Evolutionary conservation across 371 early-diverging fungal genomes (phyloP).

Genomic region (Mortierella polycephala): DNA sequence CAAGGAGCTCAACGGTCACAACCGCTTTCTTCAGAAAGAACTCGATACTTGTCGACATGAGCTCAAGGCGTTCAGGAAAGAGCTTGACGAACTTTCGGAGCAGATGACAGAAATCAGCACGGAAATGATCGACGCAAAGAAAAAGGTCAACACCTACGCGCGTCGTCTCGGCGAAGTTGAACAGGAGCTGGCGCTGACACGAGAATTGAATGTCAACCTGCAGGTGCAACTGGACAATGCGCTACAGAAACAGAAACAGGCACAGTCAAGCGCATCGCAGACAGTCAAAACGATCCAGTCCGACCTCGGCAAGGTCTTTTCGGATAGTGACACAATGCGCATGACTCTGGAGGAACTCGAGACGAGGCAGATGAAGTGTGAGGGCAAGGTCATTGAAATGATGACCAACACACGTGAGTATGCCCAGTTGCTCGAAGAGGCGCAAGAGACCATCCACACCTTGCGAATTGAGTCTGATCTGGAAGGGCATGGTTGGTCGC

Average conservation of each 20-base stretch:
- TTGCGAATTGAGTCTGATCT: constrained; percentile 43
- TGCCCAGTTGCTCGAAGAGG: constrained; percentile 70
- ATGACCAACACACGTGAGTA: constrained; percentile 74
- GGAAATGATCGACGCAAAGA: constrained; percentile 71
- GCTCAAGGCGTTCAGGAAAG: constrained; percentile 67
- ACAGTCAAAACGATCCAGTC: constrained; percentile 71
- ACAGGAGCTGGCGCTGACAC: constrained; percentile 69
- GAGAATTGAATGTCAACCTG: constrained; percentile 70
- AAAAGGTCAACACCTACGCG: constrained; percentile 69
- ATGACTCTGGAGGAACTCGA: constrained; percentile 72
- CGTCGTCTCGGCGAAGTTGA: constrained; percentile 73
- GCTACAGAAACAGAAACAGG: constrained; percentile 68
- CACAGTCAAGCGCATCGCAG: constrained; percentile 69
- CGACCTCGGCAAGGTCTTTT: constrained; percentile 68
- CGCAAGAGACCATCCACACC: constrained; percentile 72
- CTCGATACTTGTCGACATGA: constrained; percentile 70
- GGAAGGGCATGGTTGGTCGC: constrained; percentile 50
- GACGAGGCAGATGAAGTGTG: constrained; percentile 67
- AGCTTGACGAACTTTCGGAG: constrained; percentile 70
- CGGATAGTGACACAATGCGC: constrained; percentile 70
- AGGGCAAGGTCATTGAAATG: constrained; percentile 69
- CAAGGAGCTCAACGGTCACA: constrained; percentile 56
- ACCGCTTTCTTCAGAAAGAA: constrained; percentile 65
- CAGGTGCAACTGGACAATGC: constrained; percentile 67
- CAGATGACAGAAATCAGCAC: constrained; percentile 74